Base-by-base conservation (phyloP, 129 eudicot species). In the Scalesia atractyloides region DNA sequence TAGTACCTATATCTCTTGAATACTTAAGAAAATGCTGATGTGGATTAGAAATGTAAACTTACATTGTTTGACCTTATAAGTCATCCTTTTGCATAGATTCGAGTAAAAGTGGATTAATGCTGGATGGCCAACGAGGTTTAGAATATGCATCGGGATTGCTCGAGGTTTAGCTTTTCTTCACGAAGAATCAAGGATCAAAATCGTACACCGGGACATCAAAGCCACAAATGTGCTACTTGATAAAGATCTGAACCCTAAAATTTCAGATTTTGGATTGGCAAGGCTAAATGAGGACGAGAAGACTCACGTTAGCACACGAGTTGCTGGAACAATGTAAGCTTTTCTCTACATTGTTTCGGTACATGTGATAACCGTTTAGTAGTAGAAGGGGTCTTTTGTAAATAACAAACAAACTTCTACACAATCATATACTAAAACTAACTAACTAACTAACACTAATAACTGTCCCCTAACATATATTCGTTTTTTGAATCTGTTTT, bases 221-320 rank as follows among this genome's bases (percentile, higher is more conserved):
- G 95, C 91, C 64, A 85, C 93, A 20, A 90, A 90, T 67, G 91
- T 90, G 70, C 72, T 90, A 19, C 88, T 90, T 24, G 97, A 87
- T 75, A 73, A 75, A 72, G 85, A 85, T 58, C 75, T 90, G 5
- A 82, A 79, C 41, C 94, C 97, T 5, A 90, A 90, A 80, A 90
- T 90, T 56, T 90, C 97, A 0, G 97, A 90, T 72, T 90, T 90
- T 73, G 97, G 97, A 65, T 75, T 90, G 83, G 97, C 97, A 34
- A 82, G 76, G 74, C 88, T 87, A 39, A 85, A 85, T 53, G 95
- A 87, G 73, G 87, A 85, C 7, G 97, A 87, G 60, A 81, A 81
- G 72, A 83, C 85, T 14, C 97, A 90, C 52, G 89, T 90, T 68
- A 85, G 89, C 86, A 90, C 97, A 11, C 83, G 87, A 73, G 65